Evolutionary conservation across 139 green algal genomes (phyloP), one percentile per base, ranked within the genome.

Genomic region (Astrephomene gubernaculifera): DNA sequence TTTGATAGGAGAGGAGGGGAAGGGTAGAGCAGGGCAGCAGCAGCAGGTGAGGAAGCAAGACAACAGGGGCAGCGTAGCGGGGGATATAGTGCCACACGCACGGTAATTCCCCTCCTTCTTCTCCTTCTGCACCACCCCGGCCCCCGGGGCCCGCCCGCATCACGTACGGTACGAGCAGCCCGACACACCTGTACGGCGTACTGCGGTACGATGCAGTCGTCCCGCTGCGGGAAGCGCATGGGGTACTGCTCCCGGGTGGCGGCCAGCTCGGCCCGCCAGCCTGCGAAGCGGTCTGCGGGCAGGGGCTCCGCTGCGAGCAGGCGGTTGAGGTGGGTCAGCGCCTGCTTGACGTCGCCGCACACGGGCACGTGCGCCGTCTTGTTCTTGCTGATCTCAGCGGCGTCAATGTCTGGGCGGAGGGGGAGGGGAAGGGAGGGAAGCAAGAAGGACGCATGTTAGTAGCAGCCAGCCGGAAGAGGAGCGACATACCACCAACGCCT

Each of bases 371-470:
- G 92, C 29, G 97, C 93, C 14, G 93, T 49, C 94, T 99, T 99
- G 97, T 99, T 99, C 95, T 99, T 99, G 89, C 95, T 82, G 87
- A 99, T 98, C 94, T 99, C 97, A 4, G 98, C 98, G 1, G 97
- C 94, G 91, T 99, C 98, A 74, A 99, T 98, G 89, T 99, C 98
- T 44, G 64, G 19, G 31, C 8, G 57, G 57, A 27, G 57, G 0
- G 21, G 21, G 31, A 67, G 57, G 57, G 24, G 57, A 12, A 24
- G 21, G 31, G 12, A 24, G 19, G 57, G 19, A 27, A 67, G 57
- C 21, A n/a, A 67, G 57, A 21, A n/a, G 57, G 57, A 67, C 19
- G 57, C 24, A 57, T 57, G 12, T 57, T n/a, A n/a, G n/a, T n/a
- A n/a, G n/a, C n/a, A n/a, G n/a, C n/a, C n/a, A n/a, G n/a, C n/a